Base-by-base conservation (phyloP, 176 grass and related monocot genomes). In the Eragrostis nindensis region DNA sequence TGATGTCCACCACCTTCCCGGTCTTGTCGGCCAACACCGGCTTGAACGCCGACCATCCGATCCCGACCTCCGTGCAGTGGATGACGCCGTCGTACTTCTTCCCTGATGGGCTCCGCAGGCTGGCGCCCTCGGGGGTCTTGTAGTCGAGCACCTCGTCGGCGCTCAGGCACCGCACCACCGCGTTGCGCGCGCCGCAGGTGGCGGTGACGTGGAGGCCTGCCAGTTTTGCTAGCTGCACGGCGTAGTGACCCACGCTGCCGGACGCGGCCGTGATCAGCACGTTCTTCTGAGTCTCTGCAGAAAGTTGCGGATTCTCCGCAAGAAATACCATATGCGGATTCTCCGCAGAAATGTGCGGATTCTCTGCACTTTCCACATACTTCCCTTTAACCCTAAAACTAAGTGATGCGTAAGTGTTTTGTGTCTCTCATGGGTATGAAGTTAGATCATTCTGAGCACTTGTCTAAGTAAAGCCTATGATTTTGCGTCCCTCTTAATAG, bases 141-240 rank as follows among this genome's bases (percentile, higher is more conserved):
- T 95, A 95, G 88, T 92, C 87, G 2, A 92, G 75, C 54, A 90
- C 89, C 82, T 95, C 93, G 11, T 90, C 90, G 0, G 93, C 93
- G 2, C 90, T 87, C 54, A 95, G 36, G 59, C 68, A 82, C 79
- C 44, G 80, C 46, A 95, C 87, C 8, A 95, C 82, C 14, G 66
- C 19, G 59, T 92, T 95, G 21, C 78, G 78, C 1, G 73, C 36
- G 2, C 90, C 82, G 21, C 90, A 95, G 18, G 77, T 87, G 16
- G 89, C 90, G 0, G 93, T 95, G 11, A 92, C 45, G 15, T 92
- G 93, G 16, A 92, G 57, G 59, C 80, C 85, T 0, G 67, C 84
- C 13, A 92, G 81, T 65, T 90, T 94, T 0, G 87, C 91, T 0
- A 89, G 71, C 76, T 89, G 91, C 53, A 89, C 18, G 0, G 84